These are phyloP conservation scores for Bruguiera gymnorhiza DNA, from an alignment of 345 rosid species.

Conservation along the genomic window DNA sequence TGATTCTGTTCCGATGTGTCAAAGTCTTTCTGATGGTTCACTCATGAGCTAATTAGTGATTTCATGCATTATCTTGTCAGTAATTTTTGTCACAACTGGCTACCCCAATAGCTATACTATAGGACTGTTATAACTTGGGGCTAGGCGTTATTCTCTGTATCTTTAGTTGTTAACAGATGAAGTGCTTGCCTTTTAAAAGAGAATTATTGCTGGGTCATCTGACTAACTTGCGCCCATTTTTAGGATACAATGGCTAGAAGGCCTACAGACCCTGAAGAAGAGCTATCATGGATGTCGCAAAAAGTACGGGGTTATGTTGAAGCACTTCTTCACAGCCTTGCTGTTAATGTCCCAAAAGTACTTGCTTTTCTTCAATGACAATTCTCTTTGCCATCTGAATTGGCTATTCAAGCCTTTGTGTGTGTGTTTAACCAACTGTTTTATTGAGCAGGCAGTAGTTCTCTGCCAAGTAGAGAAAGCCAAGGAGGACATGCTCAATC, in stretches of 20 bases:
- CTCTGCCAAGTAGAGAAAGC: constrained; percentile 99
- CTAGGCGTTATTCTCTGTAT: background rate
- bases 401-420: constrained; percentile 9
- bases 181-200: background rate
- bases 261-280: constrained; percentile 98
- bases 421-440: too few relatives aligned
- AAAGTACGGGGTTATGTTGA: constrained; percentile 99
- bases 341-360: constrained; percentile 97
- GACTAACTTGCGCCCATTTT: constrained; percentile 1
- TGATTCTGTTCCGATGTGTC: constrained; percentile 63
- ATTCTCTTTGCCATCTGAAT: background rate
- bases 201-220: background rate
- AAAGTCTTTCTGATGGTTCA: constrained; percentile 95
- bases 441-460: constrained; percentile 75
- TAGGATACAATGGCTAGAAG: constrained; percentile 91
- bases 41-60: constrained; percentile 55
- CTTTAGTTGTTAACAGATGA: background rate
- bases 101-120: background rate
- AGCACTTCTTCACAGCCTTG: constrained; percentile 99
- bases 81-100: background rate
- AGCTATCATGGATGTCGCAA: constrained; percentile 98
- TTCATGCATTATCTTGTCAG: background rate
- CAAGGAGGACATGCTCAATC: constrained; percentile 95
- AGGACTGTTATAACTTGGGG: background rate
- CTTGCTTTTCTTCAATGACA: constrained; percentile 13